phyloP scores from a whole-genome alignment of 2,329 filamentous ascomycete genomes.

The Phoma sp. region DNA sequence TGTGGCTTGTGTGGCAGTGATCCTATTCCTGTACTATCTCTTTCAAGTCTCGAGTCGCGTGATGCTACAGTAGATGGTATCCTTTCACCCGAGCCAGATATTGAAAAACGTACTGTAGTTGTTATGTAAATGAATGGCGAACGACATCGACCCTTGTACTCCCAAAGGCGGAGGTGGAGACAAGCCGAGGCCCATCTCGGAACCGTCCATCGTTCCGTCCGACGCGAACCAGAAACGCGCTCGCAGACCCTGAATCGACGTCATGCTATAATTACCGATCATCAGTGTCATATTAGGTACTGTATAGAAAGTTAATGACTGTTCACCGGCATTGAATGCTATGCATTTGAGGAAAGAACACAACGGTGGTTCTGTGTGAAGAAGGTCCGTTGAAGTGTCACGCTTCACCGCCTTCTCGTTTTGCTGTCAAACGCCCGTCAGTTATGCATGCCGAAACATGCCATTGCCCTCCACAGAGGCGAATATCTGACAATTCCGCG shows the following conservation, averaged over 20 bases:
- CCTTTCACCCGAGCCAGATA: no score
- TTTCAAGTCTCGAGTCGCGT: no score
- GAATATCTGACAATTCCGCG: fast-evolving
- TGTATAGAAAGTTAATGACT: no score
- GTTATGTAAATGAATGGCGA: no score
- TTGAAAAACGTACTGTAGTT: no score
- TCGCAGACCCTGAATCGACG: not conserved
- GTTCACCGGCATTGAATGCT: not conserved
- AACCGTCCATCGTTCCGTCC: not conserved
- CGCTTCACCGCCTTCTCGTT: constrained; percentile 20
- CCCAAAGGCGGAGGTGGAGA: constrained; percentile 12
- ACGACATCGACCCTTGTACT: no score
- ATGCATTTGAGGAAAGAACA: no score
- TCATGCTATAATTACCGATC: no score
- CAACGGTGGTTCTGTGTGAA: not conserved
- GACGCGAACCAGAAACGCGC: not conserved
- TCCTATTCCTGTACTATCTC: not conserved
- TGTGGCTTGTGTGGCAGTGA: no score
- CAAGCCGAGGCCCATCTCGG: constrained; percentile 6
- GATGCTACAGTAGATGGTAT: no score
- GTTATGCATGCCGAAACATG: not conserved
- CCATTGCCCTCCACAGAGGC: not conserved
- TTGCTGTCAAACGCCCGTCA: not conserved
- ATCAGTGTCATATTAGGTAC: no score
- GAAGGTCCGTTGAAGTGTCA: not conserved